Base-by-base conservation (phyloP, 2,329 filamentous ascomycete genomes). In the Colletotrichum paranaense region DNA sequence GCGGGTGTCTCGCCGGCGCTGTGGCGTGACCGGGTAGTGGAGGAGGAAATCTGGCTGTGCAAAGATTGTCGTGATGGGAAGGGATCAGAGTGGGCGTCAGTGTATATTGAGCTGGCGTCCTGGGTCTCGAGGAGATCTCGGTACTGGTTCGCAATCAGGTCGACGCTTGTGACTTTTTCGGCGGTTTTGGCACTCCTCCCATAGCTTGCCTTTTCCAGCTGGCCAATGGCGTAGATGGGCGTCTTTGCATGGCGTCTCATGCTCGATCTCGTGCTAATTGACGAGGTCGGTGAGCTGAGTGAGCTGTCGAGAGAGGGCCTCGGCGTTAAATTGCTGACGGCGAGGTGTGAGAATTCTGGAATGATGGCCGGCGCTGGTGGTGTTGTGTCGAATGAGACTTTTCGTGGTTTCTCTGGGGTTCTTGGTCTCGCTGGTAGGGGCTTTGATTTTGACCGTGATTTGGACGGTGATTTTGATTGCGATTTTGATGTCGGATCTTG, bases 131-230 rank as follows among this genome's bases (percentile, higher is more conserved):
- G 79, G 2, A 89, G 76, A 2, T 84, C 84, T 22, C 82, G 82
- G 73, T 89, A 89, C 66, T 88, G 86, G 56, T 88, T 85, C 26
- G 87, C 88, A 42, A 89, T 86, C 52, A 82, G 79, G 66, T 89
- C 86, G 42, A 85, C 84, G 75, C 84, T 87, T 1, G 83, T 82
- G 1, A 80, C 82, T 75, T 84, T 83, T 42, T 79, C 79, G 4
- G 78, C 73, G 3, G 75, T 74, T 11, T 75, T 76, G 4, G 76
- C 74, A 8, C 78, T 76, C 59, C 77, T 71, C 57, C 73, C 70
- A 28, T 77, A 74, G 16, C 76, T 71, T 7, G 79, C 76, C 55
- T 73, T 79, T 72, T 89, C 88, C 2, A 88, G 81, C 76, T 89
- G 87, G 16, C 87, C 87, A 69, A 89, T 86, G 11, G 81, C 80